Evolutionary conservation across 805 yeast genomes (phyloP), one percentile per base, ranked within the genome.

Genomic region (Kockiozyma suomiensis): DNA sequence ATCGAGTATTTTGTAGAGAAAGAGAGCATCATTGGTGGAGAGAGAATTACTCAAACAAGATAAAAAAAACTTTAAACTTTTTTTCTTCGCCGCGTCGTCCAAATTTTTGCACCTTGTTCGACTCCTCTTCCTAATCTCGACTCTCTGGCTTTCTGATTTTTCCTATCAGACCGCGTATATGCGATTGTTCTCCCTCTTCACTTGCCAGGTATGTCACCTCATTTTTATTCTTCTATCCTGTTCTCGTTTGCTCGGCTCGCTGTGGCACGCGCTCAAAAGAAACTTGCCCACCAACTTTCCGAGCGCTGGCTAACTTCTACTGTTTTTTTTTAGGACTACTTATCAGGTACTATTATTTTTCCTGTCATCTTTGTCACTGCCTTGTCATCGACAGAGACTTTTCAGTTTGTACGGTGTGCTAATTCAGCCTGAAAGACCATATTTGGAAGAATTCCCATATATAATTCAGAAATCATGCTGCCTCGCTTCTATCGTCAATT

Each of bases 141-240:
- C n/a, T 21, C 10, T 10, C 10, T 3, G 4, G 32, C 21, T 2
- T 37, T 28, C 33, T 21, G n/a, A 41, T 32, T 19, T 46, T 15
- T 26, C 15, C 40, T 23, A 10, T 33, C 38, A 25, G 43, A 23
- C 35, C 46, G 64, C 58, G 52, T 59, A 21, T 51, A 62, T 62
- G 66, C 43, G 62, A 56, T 50, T 62, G 23, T 41, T 54, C 37
- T 51, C 66, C 26, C 37, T 57, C n/a, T 62, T 61, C 33, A 62
- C 66, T 51, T 61, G 62, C 47, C 66, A 62, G 66, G 66, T 62
- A 7, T 12, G 66, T 53, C n/a, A n/a, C n/a, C n/a, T n/a, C n/a
- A n/a, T n/a, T n/a, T n/a, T n/a, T 3, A 25, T 23, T 30, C 26
- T 37, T 17, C 40, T 21, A 6, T 8, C 37, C 23, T 26, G 10